Evolutionary conservation across 2,329 filamentous ascomycete genomes (phyloP).

Genomic region (Monosporascus sp.): DNA sequence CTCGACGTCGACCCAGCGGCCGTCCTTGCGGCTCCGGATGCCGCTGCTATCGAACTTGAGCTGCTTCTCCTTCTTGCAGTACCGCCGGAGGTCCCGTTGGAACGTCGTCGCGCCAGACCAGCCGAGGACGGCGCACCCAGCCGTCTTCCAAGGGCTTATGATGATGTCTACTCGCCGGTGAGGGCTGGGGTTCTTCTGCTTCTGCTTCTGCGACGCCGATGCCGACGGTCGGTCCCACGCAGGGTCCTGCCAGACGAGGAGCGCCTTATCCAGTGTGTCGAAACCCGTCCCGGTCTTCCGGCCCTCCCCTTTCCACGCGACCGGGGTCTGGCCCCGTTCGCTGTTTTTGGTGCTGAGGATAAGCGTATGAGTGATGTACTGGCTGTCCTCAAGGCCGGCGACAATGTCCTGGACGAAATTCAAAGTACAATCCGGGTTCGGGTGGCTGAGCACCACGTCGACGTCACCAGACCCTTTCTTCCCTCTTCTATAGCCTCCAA

Average conservation of each 20-base stretch:
- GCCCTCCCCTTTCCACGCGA: constrained; percentile 46
- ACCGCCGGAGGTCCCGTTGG: constrained; percentile 75
- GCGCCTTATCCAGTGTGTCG: constrained; percentile 83
- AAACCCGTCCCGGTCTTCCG: constrained; percentile 57
- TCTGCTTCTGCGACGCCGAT: constrained; percentile 21
- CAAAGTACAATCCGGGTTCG: constrained; percentile 60
- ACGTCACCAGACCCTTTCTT: constrained; percentile 74
- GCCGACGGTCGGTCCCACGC: constrained; percentile 34
- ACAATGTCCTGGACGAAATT: constrained; percentile 72
- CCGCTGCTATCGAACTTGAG: constrained; percentile 94
- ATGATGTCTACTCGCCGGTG: constrained; percentile 92
- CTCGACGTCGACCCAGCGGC: constrained; percentile 63
- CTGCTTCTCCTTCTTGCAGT: constrained; percentile 64
- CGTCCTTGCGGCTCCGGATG: constrained; percentile 61
- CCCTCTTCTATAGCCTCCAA: constrained; percentile 77
- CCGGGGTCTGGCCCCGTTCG: constrained; percentile 61
- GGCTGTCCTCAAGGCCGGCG: constrained; percentile 58
- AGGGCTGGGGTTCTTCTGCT: constrained; percentile 60
- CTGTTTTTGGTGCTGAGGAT: constrained; percentile 65
- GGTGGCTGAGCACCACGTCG: constrained; percentile 79
- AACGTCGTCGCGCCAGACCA: constrained; percentile 91
- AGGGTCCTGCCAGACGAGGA: constrained; percentile 87
- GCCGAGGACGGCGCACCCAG: constrained; percentile 80
- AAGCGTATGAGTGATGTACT: constrained; percentile 78
- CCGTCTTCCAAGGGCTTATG: constrained; percentile 79